Evolutionary conservation across 148 eudicot species (phyloP).

Genomic region (Arbutus unedo): DNA sequence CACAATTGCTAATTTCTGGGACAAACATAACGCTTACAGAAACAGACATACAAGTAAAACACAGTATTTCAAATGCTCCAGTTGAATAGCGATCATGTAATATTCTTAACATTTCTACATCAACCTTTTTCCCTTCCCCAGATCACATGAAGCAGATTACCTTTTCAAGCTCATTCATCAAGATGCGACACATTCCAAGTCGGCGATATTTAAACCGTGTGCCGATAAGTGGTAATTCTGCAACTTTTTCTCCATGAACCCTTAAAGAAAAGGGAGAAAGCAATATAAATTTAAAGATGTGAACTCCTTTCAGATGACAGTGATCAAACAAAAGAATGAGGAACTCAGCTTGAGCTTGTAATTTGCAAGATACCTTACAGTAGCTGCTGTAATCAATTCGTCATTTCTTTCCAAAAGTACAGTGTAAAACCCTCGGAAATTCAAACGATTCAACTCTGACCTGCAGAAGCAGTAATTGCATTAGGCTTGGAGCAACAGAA

Average conservation of each 20-base stretch:
- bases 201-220: conserved; percentile 84
- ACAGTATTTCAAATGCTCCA: not conserved
- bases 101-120: not conserved
- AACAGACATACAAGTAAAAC: not conserved
- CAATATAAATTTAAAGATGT: not conserved
- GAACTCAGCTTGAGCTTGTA: conserved; percentile 5
- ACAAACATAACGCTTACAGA: not conserved
- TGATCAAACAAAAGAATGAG: conserved; percentile 13
- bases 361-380: conserved; percentile 50
- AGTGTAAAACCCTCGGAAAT: conserved; percentile 81
- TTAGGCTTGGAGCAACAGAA: not conserved
- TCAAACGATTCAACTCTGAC: conserved; percentile 75
- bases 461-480: conserved; percentile 36
- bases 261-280: conserved; percentile 28
- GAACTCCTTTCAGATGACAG: conserved; percentile 18
- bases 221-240: conserved; percentile 88
- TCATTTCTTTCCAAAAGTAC: conserved; percentile 83
- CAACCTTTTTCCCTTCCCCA: not conserved
- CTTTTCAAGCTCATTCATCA: conserved; percentile 87
- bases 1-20: not conserved
- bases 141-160: conserved; percentile 30
- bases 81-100: no score
- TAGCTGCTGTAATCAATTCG: conserved; percentile 71
- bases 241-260: conserved; percentile 72
- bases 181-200: conserved; percentile 83